These are phyloP conservation scores for Diaporthe sp. DNA, from an alignment of 2,329 filamentous ascomycete species.

Conservation along the genomic window DNA sequence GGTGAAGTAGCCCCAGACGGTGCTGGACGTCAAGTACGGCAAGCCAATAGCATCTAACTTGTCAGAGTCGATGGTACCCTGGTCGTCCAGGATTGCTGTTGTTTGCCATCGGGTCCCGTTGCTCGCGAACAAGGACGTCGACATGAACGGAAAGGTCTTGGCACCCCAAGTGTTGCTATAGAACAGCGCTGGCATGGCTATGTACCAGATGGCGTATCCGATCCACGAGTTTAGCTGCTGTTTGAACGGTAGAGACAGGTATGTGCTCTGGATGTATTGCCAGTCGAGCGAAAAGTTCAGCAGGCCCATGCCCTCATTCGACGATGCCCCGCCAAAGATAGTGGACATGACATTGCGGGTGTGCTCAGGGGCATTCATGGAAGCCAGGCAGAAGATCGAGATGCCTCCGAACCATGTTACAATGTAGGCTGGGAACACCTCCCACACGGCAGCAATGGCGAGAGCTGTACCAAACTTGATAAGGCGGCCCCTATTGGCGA, in stretches of 20 bases:
- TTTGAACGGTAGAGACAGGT: conserved; percentile 6
- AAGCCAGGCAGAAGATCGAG: conserved; percentile 11
- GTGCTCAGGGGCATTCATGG: background rate
- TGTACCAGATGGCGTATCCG: conserved; percentile 3
- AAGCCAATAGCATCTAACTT: background rate
- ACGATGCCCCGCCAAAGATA: background rate
- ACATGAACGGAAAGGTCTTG: conserved; percentile 54
- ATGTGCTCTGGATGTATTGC: conserved; percentile 17
- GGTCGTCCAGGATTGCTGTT: background rate
- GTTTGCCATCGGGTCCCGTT: conserved; percentile 14
- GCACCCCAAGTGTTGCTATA: conserved; percentile 55
- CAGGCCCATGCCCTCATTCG: conserved; percentile 5
- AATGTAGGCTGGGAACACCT: background rate
- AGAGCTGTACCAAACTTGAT: background rate
- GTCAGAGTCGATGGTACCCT: background rate
- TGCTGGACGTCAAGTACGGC: background rate
- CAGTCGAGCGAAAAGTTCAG: conserved; percentile 14
- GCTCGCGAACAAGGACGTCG: conserved; percentile 33
- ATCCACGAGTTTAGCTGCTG: conserved; percentile 12
- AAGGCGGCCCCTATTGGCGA: conserved; percentile 5
- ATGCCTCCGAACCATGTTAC: conserved; percentile 12
- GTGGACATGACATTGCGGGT: conserved; percentile 6
- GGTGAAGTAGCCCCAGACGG: conserved; percentile 11
- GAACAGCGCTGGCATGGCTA: conserved; percentile 14
- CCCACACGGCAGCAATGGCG: conserved; percentile 2